Evolutionary conservation across 2,329 filamentous ascomycete species (phyloP).

Genomic region (Penicillium sp.): DNA sequence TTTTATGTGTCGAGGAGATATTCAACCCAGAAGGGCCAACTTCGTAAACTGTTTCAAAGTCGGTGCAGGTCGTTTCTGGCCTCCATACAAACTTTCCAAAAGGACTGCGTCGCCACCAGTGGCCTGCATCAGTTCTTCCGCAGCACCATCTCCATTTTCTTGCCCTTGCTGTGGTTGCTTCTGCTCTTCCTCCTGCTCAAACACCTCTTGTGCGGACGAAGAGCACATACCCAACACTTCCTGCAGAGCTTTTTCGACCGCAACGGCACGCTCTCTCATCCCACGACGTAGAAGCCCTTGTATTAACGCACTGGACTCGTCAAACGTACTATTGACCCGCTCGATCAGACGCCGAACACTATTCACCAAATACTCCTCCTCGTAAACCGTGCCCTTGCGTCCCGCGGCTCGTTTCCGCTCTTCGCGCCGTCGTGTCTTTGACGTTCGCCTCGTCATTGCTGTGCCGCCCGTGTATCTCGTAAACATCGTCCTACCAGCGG

Average conservation of each 20-base stretch:
- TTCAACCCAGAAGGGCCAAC: conserved; percentile 34
- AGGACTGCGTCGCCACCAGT: conserved; percentile 32
- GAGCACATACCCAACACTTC: conserved; percentile 71
- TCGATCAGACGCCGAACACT: conserved; percentile 80
- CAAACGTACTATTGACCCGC: conserved; percentile 67
- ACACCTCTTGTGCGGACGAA: conserved; percentile 67
- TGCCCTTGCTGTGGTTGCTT: conserved; percentile 15
- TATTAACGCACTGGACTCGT: conserved; percentile 71
- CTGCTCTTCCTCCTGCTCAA: conserved; percentile 38
- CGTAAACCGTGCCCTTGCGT: conserved; percentile 95
- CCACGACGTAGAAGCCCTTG: conserved; percentile 71
- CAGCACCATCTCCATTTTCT: conserved; percentile 14
- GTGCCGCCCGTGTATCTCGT: conserved; percentile 80
- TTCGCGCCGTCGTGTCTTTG: conserved; percentile 82
- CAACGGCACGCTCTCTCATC: conserved; percentile 83
- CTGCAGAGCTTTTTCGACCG: conserved; percentile 68
- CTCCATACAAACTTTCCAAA: conserved; percentile 38
- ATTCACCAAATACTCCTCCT: conserved; percentile 94
- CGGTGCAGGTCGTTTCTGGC: conserved; percentile 42
- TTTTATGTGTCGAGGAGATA: background rate
- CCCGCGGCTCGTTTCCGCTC: conserved; percentile 92
- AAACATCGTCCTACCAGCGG: conserved; percentile 76
- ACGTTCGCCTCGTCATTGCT: conserved; percentile 63
- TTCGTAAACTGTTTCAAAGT: conserved; percentile 47
- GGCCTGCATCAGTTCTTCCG: conserved; percentile 15